Evolutionary conservation across 2,329 filamentous ascomycete genomes (phyloP), one percentile per base, ranked within the genome.

Genomic region (Trichophaea hybrida): DNA sequence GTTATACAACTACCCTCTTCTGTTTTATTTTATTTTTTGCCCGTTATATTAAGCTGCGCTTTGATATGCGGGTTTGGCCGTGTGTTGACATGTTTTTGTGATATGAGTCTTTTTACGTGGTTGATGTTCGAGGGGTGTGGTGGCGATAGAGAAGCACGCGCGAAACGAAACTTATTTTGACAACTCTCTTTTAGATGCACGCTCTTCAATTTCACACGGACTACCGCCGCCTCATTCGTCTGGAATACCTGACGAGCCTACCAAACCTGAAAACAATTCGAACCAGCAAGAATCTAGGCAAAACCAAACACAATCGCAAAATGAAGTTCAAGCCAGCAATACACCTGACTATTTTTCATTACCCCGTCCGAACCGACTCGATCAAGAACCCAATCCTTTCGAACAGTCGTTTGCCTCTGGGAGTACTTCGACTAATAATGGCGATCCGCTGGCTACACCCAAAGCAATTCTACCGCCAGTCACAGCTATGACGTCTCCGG

Each of bases 301-400:
- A 61, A 58, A 49, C 59, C 24, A 24, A 24, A 63, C 38, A 48
- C 59, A 57, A 59, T 46, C 35, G 59, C 62, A 44, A 56, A 58
- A 24, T 40, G 62, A 54, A 55, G 60, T 50, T 53, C 59, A 12
- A 62, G 57, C 44, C 57, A 58, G 24, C 58, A 61, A 75, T 51
- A 74, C 74, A 52, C 72, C 72, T 57, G 78, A 79, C 69, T 78
- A 79, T 69, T 75, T 74, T 65, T 73, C 66, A 51, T 70, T 72
- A 55, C 74, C 75, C 59, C 69, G 68, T 35, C 69, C 64, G n/a
- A 75, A 72, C 61, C 74, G 76, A 62, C 75, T 89, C 71, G 84
- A 80, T 68, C 80, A 86, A 72, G 93, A 97, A 76, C 89, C 89
- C 61, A 97, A 98, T 73, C 91, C 93, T 6, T 97, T 98, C 70